phyloP scores from a whole-genome alignment of 495 filamentous ascomycete species.

The Neurospora terricola region DNA sequence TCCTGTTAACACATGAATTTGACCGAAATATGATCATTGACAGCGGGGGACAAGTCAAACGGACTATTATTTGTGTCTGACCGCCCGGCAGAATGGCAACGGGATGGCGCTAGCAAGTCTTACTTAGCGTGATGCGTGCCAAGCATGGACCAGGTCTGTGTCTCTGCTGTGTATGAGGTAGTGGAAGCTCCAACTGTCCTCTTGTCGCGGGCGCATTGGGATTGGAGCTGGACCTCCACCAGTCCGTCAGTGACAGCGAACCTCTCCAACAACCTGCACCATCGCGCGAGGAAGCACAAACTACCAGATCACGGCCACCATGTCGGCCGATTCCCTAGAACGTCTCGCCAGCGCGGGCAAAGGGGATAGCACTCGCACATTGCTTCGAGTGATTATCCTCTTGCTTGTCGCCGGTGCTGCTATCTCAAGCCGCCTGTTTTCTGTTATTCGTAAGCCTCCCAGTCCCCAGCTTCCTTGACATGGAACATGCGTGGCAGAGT shows the following conservation, averaged over 20 bases:
- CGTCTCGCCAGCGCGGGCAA: slow-evolving; percentile 33
- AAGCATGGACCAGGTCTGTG: slow-evolving; percentile 9
- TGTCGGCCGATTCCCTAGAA: slow-evolving; percentile 28
- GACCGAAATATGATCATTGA: neutral
- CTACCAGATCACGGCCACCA: slow-evolving; percentile 21
- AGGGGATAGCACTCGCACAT: slow-evolving; percentile 63
- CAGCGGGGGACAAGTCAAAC: neutral
- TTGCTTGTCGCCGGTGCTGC: slow-evolving; percentile 86
- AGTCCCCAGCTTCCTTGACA: neutral
- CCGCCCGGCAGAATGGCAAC: slow-evolving; percentile 12
- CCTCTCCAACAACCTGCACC: slow-evolving; percentile 13
- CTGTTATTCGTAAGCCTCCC: slow-evolving; percentile 76
- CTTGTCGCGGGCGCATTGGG: slow-evolving; percentile 7
- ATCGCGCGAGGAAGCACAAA: slow-evolving; percentile 24
- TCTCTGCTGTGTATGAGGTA: neutral
- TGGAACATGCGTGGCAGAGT: neutral
- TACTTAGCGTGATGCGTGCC: slow-evolving; percentile 11
- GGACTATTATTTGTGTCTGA: neutral
- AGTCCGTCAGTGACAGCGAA: neutral
- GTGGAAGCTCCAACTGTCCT: slow-evolving; percentile 36
- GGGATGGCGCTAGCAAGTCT: slow-evolving; percentile 7
- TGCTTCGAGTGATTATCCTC: slow-evolving; percentile 88
- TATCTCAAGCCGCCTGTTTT: slow-evolving; percentile 90
- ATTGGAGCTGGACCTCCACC: neutral
- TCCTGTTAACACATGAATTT: neutral